Evolutionary conservation across 129 eudicot species (phyloP).

Genomic region (Erigeron canadensis): DNA sequence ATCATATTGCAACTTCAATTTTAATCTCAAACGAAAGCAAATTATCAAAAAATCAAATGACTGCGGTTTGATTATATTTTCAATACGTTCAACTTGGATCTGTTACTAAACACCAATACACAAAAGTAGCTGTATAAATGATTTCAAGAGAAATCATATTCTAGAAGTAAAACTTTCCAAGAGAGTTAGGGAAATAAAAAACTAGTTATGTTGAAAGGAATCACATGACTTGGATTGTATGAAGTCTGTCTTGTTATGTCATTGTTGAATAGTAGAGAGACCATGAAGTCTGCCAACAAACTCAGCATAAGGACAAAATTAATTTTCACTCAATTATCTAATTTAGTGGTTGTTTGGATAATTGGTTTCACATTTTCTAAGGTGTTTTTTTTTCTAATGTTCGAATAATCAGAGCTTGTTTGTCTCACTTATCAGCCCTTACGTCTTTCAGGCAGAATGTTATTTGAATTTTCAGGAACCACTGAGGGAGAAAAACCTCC

Average conservation of each 20-base stretch:
- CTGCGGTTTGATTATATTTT: too few species aligned
- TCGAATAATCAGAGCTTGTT: too few species aligned
- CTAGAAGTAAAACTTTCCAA: neutral
- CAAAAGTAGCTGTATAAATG: neutral
- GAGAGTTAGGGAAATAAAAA: neutral
- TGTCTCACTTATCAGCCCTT: too few species aligned
- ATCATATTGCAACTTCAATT: too few species aligned
- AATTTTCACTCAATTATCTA: neutral
- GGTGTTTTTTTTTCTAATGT: neutral
- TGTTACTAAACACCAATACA: too few species aligned
- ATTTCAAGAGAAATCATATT: too few species aligned
- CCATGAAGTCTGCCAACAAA: constrained; percentile 1
- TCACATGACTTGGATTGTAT: constrained; percentile 20
- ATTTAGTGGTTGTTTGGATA: neutral
- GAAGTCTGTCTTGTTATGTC: constrained; percentile 11
- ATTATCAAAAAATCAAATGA: too few species aligned
- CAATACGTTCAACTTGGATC: too few species aligned
- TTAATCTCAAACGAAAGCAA: too few species aligned
- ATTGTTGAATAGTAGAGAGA: constrained; percentile 8
- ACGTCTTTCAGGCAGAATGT: too few species aligned
- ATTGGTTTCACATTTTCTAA: neutral
- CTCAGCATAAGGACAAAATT: neutral
- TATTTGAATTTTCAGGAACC: too few species aligned
- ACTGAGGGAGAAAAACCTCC: too few species aligned
- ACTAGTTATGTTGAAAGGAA: constrained; percentile 14